Evolutionary conservation across 768 basidiomycete species (phyloP).

Genomic region (Boletus rubroflammeus): DNA sequence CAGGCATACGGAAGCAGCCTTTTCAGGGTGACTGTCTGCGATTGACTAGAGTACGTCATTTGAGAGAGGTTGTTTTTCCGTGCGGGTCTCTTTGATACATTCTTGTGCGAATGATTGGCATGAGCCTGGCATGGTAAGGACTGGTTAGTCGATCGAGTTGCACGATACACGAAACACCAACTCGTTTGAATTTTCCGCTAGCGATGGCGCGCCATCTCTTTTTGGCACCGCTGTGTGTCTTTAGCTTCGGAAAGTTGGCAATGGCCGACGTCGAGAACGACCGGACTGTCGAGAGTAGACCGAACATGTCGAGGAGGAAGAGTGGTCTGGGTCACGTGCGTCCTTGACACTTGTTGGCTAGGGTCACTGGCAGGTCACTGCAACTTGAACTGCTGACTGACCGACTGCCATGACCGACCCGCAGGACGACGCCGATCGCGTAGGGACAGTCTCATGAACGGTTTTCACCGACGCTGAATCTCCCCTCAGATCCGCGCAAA

Average conservation of each 20-base stretch:
- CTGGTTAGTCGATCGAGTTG: constrained; percentile 1
- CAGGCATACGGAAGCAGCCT: constrained; percentile 71
- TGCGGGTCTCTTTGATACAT: constrained; percentile 60
- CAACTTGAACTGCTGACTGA: not conserved
- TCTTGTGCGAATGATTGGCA: constrained; percentile 71
- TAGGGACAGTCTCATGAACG: constrained; percentile 29
- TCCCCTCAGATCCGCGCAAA: constrained; percentile 78
- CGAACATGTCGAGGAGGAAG: constrained; percentile 27
- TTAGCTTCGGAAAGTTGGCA: constrained; percentile 67
- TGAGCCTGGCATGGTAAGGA: constrained; percentile 44
- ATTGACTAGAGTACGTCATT: constrained; percentile 60
- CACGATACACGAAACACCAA: constrained; percentile 32
- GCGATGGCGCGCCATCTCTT: constrained; percentile 74
- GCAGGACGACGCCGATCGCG: constrained; percentile 78
- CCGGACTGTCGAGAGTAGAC: constrained; percentile 30
- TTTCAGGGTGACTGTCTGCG: constrained; percentile 66
- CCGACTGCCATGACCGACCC: constrained; percentile 42
- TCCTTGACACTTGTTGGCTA: not conserved
- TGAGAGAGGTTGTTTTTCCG: constrained; percentile 64
- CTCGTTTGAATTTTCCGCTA: constrained; percentile 74
- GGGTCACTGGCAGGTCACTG: too few relatives aligned
- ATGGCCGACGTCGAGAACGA: constrained; percentile 59
- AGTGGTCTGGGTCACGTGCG: constrained; percentile 15
- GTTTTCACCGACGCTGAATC: not conserved
- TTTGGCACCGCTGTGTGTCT: constrained; percentile 77